Percentiles rank a stretch among this genome's conserved stretches.
These are phyloP conservation scores for Ustilago xerochloae DNA, from an alignment of 1,284 basidiomycete species.

Conservation along the genomic window DNA sequence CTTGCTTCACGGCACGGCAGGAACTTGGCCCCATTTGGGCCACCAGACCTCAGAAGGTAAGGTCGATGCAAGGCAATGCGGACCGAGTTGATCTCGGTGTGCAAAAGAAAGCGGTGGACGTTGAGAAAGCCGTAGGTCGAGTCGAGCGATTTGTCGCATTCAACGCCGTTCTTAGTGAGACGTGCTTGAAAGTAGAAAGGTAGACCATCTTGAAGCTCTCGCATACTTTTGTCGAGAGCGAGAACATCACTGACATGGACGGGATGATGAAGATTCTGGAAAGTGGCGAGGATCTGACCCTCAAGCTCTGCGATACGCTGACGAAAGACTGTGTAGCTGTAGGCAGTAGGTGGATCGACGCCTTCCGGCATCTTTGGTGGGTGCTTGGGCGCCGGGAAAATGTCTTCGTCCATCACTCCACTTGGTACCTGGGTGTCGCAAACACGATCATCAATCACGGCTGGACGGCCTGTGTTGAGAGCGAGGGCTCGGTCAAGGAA, in stretches of 20 bases:
- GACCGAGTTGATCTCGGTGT: constrained; percentile 60
- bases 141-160: constrained; percentile 54
- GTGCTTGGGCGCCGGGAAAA: constrained; percentile 43
- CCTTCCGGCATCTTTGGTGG: constrained; percentile 41
- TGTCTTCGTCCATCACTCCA: constrained; percentile 42
- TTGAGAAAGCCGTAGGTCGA: constrained; percentile 51
- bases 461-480: constrained; percentile 57
- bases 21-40: constrained; percentile 39
- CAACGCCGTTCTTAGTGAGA: constrained; percentile 33
- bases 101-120: constrained; percentile 58
- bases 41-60: constrained; percentile 56
- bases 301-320: constrained; percentile 50
- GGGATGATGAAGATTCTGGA: constrained; percentile 42
- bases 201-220: constrained; percentile 46
- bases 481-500: constrained; percentile 50
- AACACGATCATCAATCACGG: constrained; percentile 57
- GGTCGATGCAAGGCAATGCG: constrained; percentile 58
- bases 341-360: constrained; percentile 44
- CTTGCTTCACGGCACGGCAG: constrained; percentile 52
- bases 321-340: constrained; percentile 48
- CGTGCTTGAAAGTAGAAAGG: constrained; percentile 55
- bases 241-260: constrained; percentile 56
- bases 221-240: constrained; percentile 47
- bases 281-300: constrained; percentile 37
- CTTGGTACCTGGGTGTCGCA: constrained; percentile 57